Evolutionary conservation across 2,329 filamentous ascomycete species (phyloP).

Genomic region (Colletotrichum shisoi): DNA sequence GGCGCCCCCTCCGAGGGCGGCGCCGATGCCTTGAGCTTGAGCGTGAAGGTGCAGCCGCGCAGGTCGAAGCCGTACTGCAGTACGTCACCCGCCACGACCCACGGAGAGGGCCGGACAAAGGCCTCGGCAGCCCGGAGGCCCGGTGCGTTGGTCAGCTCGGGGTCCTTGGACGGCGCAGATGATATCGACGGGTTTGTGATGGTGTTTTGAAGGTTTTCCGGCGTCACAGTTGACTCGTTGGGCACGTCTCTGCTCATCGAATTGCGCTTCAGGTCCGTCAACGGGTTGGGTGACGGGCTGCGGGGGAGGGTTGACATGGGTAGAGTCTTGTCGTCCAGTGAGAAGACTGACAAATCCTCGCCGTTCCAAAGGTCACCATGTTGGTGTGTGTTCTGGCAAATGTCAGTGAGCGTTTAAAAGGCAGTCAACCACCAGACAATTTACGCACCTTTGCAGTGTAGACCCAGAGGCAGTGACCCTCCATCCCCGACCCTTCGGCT

Average conservation of each 20-base stretch:
- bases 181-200: constrained; percentile 73
- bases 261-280: constrained; percentile 20
- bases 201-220: constrained; percentile 76
- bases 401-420: constrained; percentile 8
- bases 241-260: constrained; percentile 51
- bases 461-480: constrained; percentile 89
- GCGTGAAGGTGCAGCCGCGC: constrained; percentile 75
- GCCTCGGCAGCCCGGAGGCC: constrained; percentile 93
- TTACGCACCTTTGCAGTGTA: constrained; percentile 74
- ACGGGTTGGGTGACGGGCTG: constrained; percentile 48
- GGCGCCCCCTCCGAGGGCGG: constrained; percentile 68
- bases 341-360: constrained; percentile 92
- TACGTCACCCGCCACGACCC: constrained; percentile 76
- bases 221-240: constrained; percentile 70
- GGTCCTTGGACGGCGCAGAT: constrained; percentile 61
- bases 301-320: constrained; percentile 61
- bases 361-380: constrained; percentile 97
- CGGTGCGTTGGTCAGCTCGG: constrained; percentile 67
- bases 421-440: neutral
- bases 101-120: constrained; percentile 85
- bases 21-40: constrained; percentile 69
- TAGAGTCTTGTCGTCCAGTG: constrained; percentile 76
- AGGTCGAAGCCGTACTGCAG: constrained; percentile 82
- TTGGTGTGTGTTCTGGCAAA: constrained; percentile 77
- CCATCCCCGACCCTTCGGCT: constrained; percentile 81